Evolutionary conservation across 2,329 filamentous ascomycete species (phyloP), one percentile per base, ranked within the genome.

Genomic region (Apiospora phragmitis): DNA sequence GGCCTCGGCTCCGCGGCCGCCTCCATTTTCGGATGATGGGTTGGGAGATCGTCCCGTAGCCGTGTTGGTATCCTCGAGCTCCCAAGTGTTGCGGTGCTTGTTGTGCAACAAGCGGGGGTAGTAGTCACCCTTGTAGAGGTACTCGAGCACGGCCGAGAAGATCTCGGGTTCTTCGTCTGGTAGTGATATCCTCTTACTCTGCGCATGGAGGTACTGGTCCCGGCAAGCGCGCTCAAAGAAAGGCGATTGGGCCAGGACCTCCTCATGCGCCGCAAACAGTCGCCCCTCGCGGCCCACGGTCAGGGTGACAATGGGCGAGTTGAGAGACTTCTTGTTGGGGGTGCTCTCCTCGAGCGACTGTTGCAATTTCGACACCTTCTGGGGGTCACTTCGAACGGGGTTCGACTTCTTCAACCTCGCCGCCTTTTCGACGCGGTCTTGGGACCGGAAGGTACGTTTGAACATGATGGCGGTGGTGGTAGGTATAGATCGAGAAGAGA

Each of bases 121-220:
- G 85, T 97, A 97, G 88, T 97, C 94, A 76, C 93, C 94, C 87
- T 97, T 97, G 91, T 98, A 98, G 76, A 98, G 90, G 82, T 95
- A 98, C 86, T 98, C 95, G 85, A 98, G 94, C 78, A 98, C 87
- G 79, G 93, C 95, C 81, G 94, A 97, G 83, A 98, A 93, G 82
- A 97, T 89, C 86, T 97, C 94, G 76, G 95, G 94, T 86, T 97
- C 94, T 88, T 93, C 92, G 78, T 89, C 86, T 74, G 86, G 86
- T 79, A 89, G 92, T 86, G 86, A 93, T 86, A 89, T 92, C 82
- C 89, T 94, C 90, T 90, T 93, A 89, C 86, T 93, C 91, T 88
- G 90, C 85, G 84, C 88, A 80, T 93, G 92, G 82, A 92, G 88
- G 85, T 92, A 93, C 81, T 92, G 90, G 80, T 89, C 90, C 78